Base-by-base conservation (phyloP, 768 basidiomycete species). In the Leucocoprinus birnbaumii region DNA sequence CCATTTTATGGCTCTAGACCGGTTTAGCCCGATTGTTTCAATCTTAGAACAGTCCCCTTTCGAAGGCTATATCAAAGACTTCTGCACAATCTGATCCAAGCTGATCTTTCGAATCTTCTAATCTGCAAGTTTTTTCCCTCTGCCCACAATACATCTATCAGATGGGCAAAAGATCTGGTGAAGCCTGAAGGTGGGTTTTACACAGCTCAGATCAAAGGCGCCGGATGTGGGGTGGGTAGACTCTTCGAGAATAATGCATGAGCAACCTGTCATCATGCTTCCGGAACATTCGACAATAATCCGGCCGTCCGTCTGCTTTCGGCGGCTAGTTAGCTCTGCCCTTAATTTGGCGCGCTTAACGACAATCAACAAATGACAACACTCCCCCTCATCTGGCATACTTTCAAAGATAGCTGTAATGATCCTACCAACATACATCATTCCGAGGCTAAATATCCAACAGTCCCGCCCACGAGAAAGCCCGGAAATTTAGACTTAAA, bases 281-380 rank as follows among this genome's bases (percentile, higher is more conserved):
- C 42, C 52, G 52, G 52, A 53, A 46, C 44, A 35, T 45, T 53
- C 51, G 42, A 43, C n/a, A 52, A 31, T 52, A n/a, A n/a, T 44
- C 51, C 42, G 42, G 27, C 25, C 16, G 35, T 10, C 19, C 37
- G 48, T 37, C 19, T 50, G 22, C 27, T 25, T 26, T 26, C 25
- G 41, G 21, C 41, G 26, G 27, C 25, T 44, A 44, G 51, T 31
- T 26, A 41, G 27, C 26, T 52, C n/a, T 3, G 2, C 25, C 51
- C 18, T 27, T 24, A 37, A 16, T 46, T 34, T 3, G 34, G 8
- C 52, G n/a, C n/a, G 31, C 34, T 25, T 18, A 25, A 22, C 31
- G 9, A 21, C 34, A 45, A 9, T 27, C 38, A 27, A 41, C 18
- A 27, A 42, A 49, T 49, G 22, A 40, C 22, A 26, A 34, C 18